Evolutionary conservation across 2,329 filamentous ascomycete genomes (phyloP).

Genomic region (Madurella fahalii): DNA sequence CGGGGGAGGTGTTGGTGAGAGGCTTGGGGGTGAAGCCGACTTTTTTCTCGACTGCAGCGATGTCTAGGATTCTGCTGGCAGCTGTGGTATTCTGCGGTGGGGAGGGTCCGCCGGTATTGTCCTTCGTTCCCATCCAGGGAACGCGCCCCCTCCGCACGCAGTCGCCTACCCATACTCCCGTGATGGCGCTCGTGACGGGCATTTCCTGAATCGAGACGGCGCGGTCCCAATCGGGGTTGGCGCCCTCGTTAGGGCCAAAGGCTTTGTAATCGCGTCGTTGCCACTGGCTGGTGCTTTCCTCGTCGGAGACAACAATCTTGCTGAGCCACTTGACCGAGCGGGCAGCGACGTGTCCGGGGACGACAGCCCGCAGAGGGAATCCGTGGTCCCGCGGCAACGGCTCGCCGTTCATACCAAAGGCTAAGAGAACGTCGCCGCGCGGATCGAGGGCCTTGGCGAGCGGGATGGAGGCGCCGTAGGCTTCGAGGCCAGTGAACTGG

Average conservation of each 20-base stretch:
- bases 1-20: background rate
- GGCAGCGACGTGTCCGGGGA: constrained; percentile 63
- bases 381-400: constrained; percentile 62
- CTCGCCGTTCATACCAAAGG: constrained; percentile 64
- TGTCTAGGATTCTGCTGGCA: constrained; percentile 17
- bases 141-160: constrained; percentile 27
- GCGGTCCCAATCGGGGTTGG: constrained; percentile 56
- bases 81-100: background rate
- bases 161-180: constrained; percentile 42
- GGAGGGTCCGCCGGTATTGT: background rate
- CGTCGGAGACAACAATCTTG: constrained; percentile 59
- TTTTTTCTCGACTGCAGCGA: constrained; percentile 20
- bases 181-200: constrained; percentile 66
- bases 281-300: constrained; percentile 63
- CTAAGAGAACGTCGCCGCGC: constrained; percentile 60
- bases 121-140: constrained; percentile 18
- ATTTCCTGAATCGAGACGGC: constrained; percentile 64
- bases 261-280: constrained; percentile 66
- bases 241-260: constrained; percentile 59
- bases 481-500: constrained; percentile 56
- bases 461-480: constrained; percentile 59
- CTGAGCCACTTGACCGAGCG: constrained; percentile 67
- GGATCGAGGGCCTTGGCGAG: constrained; percentile 55
- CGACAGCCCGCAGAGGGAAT: constrained; percentile 58
- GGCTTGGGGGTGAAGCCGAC: constrained; percentile 19